Base-by-base conservation (phyloP, 2,329 filamentous ascomycete species). In the Nemania sp. region DNA sequence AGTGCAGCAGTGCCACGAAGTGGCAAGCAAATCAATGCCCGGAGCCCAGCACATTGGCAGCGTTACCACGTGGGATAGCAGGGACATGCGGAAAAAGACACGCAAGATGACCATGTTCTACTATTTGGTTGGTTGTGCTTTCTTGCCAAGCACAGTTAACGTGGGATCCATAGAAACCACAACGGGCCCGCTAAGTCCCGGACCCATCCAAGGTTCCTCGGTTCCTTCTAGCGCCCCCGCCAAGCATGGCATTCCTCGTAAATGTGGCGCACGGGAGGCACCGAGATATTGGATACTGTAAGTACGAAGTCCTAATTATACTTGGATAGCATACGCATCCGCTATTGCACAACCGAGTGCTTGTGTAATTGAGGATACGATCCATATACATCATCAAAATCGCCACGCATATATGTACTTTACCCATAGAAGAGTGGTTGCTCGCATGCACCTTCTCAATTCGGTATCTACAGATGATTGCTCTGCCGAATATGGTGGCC, bases 21-120 rank as follows among this genome's bases (percentile, higher is more conserved):
- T 9, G 8, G 12, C 12, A 17, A 30, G 8, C 40, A 11, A 43
- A 30, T 43, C 40, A 43, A 20, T 23, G 14, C 20, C 7, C 39
- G 39, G 8, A 14, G 19, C 36, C 36, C 36, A n/a, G 22, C 22
- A n/a, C 12, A 23, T 23, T 41, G 43, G 33, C 17, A 33, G 28
- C 49, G 39, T 44, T 49, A 56, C 54, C 54, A 56, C 54, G 54
- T 56, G 54, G 54, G 15, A 37, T 22, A 14, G 28, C 40, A 26
- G 22, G 30, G 49, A 33, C 26, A 41, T 36, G 5, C 15, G 20
- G 9, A 15, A 24, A 45, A 28, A 39, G 14, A 39, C 5, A 47
- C n/a, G 19, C 8, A n/a, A n/a, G n/a, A n/a, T n/a, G n/a, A n/a
- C n/a, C n/a, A n/a, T n/a, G n/a, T n/a, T n/a, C 36, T 43, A 24